Evolutionary conservation across 2,329 filamentous ascomycete genomes (phyloP).

Genomic region (Phyllosticta capitalensis): DNA sequence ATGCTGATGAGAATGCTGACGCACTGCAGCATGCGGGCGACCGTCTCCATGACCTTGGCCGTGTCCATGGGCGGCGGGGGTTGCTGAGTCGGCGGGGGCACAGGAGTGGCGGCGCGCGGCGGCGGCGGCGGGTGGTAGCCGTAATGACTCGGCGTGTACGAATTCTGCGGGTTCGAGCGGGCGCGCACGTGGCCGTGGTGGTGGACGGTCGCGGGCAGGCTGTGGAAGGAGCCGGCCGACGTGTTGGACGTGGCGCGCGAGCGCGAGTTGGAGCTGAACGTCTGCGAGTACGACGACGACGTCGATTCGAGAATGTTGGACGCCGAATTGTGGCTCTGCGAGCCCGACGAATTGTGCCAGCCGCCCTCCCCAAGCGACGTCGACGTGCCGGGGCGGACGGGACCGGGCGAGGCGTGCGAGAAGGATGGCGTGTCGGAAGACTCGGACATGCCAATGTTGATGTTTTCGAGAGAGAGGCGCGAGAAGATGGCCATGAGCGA

Average conservation of each 20-base stretch:
- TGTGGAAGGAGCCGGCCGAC: conserved; percentile 39
- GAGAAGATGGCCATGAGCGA: conserved; percentile 84
- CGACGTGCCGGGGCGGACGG: conserved; percentile 9
- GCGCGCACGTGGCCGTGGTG: conserved; percentile 11
- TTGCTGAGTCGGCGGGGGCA: conserved; percentile 18
- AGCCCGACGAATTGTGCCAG: conserved; percentile 47
- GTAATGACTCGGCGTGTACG: conserved; percentile 1
- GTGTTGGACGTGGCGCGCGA: conserved; percentile 62
- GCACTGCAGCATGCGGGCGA: conserved; percentile 92
- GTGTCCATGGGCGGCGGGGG: conserved; percentile 31
- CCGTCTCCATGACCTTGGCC: conserved; percentile 85
- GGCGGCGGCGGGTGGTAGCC: conserved; percentile 13
- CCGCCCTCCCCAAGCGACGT: conserved; percentile 15
- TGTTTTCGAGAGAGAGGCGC: conserved; percentile 73
- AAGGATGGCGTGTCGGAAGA: conserved; percentile 3
- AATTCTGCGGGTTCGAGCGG: conserved; percentile 14
- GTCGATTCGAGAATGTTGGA: conserved; percentile 65
- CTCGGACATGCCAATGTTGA: conserved; percentile 36
- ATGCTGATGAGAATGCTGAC: conserved; percentile 80
- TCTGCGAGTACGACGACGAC: conserved; percentile 31
- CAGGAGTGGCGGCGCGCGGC: not conserved
- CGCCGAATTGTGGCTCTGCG: conserved; percentile 66
- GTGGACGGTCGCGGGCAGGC: conserved; percentile 24
- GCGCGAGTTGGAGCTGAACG: conserved; percentile 7
- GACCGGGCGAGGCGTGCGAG: conserved; percentile 18